Evolutionary conservation across 148 eudicot species (phyloP).

Genomic region (Nyssa sinensis): DNA sequence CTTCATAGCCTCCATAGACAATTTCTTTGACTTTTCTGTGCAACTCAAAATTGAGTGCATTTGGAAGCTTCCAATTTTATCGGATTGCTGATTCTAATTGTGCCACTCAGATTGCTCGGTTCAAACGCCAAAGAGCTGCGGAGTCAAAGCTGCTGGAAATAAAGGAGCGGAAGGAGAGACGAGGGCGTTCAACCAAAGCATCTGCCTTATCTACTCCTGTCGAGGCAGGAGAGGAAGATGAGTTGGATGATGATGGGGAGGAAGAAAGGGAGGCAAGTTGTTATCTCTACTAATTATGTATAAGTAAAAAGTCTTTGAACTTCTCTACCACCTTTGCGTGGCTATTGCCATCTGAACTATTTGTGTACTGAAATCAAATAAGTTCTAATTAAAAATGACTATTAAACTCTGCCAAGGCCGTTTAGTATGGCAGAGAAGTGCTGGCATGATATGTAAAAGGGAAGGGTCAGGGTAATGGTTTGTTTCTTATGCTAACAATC

Average conservation of each 20-base stretch:
- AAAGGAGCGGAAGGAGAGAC: slow-evolving; percentile 89
- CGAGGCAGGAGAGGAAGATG: slow-evolving; percentile 85
- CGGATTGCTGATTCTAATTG: background rate
- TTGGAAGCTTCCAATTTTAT: background rate
- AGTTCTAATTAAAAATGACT: background rate
- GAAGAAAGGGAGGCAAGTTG: slow-evolving; percentile 95
- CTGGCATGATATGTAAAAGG: too few relatives aligned
- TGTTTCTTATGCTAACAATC: too few relatives aligned
- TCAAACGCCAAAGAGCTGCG: slow-evolving; percentile 92
- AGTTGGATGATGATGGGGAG: slow-evolving; percentile 84
- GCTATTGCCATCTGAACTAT: background rate
- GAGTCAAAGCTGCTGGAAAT: slow-evolving; percentile 87
- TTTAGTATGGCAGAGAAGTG: too few relatives aligned
- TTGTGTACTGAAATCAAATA: background rate
- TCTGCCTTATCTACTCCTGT: slow-evolving; percentile 85
- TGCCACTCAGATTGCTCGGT: slow-evolving; percentile 76
- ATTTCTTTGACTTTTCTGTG: too few relatives aligned
- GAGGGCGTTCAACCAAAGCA: slow-evolving; percentile 95
- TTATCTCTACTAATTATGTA: slow-evolving; percentile 3
- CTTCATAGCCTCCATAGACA: background rate
- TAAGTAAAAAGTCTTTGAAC: background rate
- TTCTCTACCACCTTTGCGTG: too few relatives aligned
- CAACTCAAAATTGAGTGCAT: background rate
- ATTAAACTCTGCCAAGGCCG: too few relatives aligned
- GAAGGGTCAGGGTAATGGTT: too few relatives aligned